Base-by-base conservation (phyloP, 2,329 filamentous ascomycete genomes). In the Alternaria sp. region DNA sequence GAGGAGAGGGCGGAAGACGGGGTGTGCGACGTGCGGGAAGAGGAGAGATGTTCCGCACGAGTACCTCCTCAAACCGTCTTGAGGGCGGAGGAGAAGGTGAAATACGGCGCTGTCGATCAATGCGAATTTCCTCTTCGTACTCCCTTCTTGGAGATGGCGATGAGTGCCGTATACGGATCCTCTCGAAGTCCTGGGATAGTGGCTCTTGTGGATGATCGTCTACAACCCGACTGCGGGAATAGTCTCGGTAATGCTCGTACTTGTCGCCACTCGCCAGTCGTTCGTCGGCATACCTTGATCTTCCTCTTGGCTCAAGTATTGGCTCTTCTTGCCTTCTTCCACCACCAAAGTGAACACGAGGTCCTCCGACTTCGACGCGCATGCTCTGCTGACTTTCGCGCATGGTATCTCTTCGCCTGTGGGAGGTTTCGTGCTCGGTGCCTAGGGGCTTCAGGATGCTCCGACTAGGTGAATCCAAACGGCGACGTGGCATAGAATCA, bases 301-400 rank as follows among this genome's bases (percentile, higher is more conserved):
- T 36, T 12, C 50, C 49, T 52, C 40, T 40, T 15, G 30, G 19
- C 10, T 67, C 62, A 6, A 47, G 17, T 5, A n/a, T 46, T 19
- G 21, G 47, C 43, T 45, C 50, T 2, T 59, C 59, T 23, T 61
- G 53, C 43, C 45, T 53, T 36, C 59, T 45, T 19, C 71, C 64
- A n/a, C 67, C 26, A 26, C 59, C 66, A 47, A 79, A 79, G 17
- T 73, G 75, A 15, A 79, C 77, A 45, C 69, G 68, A 17, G 71
- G 69, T 2, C 70, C 71, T 21, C 71, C 76, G 3, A 76, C 58
- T 62, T 78, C 74, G n/a, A 75, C 76, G 15, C 62, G 59, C 21
- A 67, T 75, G 57, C 74, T 76, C 21, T 76, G 72, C 5, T 69
- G 65, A 36, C 71, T 78, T 6, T 68, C 65, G 21, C 67, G 67